Evolutionary conservation across 2,329 filamentous ascomycete species (phyloP).

Genomic region (Verticillium klebahnii): DNA sequence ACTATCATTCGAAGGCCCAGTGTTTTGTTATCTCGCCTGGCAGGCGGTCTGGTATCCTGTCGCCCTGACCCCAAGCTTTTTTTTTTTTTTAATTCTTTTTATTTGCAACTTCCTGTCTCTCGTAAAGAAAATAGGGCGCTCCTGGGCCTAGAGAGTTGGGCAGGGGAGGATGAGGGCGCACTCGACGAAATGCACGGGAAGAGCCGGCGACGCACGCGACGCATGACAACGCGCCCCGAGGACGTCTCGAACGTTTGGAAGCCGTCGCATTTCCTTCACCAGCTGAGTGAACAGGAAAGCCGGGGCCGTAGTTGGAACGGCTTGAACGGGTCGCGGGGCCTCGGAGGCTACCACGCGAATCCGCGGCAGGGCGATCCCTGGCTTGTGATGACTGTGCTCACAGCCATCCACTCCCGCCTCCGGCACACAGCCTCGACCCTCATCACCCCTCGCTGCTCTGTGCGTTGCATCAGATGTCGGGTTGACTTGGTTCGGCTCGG

Average conservation of each 20-base stretch:
- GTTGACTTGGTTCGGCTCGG: neutral
- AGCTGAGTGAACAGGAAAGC: neutral
- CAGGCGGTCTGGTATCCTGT: neutral
- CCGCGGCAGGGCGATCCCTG: neutral
- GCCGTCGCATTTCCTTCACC: neutral
- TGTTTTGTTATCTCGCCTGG: neutral
- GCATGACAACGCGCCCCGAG: neutral
- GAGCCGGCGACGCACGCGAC: neutral
- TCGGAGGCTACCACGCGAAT: neutral
- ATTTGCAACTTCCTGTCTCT: neutral
- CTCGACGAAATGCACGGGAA: neutral
- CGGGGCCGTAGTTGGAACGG: neutral
- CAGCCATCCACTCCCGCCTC: neutral
- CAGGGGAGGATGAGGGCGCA: neutral
- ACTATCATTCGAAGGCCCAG: neutral
- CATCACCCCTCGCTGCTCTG: neutral
- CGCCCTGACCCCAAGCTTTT: neutral
- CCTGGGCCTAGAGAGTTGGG: neutral
- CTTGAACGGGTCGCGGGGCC: neutral
- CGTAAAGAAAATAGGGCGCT: neutral
- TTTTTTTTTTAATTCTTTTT: neutral
- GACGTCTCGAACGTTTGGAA: neutral
- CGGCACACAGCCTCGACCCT: neutral
- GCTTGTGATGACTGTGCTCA: neutral
- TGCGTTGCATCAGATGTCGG: neutral